A percentile compares a stretch with the other conserved stretches of the same genome.
These are phyloP conservation scores for Acorus gramineus DNA, from an alignment of 106 monocot genomes.

Conservation along the genomic window DNA sequence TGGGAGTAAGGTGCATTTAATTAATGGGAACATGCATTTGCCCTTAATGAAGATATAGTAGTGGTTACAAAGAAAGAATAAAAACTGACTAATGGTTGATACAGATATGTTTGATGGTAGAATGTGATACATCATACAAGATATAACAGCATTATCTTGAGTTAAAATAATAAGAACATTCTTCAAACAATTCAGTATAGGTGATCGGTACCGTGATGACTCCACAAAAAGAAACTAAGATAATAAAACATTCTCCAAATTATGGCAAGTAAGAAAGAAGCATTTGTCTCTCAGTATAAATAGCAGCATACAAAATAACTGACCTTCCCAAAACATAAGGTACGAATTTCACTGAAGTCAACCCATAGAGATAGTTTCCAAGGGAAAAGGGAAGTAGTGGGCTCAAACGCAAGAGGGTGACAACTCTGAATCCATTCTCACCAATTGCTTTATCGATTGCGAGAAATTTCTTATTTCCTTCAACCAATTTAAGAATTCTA, in stretches of 20 bases:
- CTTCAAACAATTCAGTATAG: too few relatives aligned
- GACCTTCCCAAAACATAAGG: constrained; percentile 94
- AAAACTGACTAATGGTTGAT: too few relatives aligned
- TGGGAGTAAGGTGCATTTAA: too few relatives aligned
- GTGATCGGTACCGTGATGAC: too few relatives aligned
- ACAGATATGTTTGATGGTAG: too few relatives aligned
- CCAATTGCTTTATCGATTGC: constrained; percentile 98
- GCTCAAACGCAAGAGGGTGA: constrained; percentile 82
- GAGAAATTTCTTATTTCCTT: constrained; percentile 91
- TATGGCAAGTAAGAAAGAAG: neutral
- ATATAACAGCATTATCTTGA: too few relatives aligned
- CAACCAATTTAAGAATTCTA: constrained; percentile 85
- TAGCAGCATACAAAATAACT: constrained; percentile 6
- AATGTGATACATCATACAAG: too few relatives aligned
- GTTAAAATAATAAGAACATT: too few relatives aligned
- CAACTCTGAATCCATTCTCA: constrained; percentile 92
- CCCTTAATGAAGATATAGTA: too few relatives aligned
- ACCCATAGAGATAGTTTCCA: constrained; percentile 93
- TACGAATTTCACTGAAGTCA: constrained; percentile 92
- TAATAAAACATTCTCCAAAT: neutral
- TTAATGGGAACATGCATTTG: too few relatives aligned
- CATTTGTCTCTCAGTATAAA: neutral
- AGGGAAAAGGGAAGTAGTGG: constrained; percentile 94
- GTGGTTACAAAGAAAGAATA: too few relatives aligned
- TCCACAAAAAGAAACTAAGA: neutral